Evolutionary conservation across 192 early-diverging fungal species (phyloP).

Genomic region (Backusella mclennaniae): DNA sequence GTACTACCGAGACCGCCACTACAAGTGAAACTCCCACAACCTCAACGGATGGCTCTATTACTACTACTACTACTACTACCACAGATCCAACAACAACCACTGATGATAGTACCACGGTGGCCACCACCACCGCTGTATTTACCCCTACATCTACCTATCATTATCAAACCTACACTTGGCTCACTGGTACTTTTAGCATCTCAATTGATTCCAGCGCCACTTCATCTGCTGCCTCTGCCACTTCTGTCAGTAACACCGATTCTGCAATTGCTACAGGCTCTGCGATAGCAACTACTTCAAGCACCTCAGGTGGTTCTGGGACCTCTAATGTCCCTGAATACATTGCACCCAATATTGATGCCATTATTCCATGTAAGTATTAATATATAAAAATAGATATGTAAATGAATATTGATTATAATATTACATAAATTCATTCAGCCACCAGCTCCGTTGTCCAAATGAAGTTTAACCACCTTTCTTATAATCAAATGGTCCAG

Average conservation of each 20-base stretch:
- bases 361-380: constrained; percentile 19
- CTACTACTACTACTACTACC: not conserved
- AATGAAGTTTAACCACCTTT: constrained; percentile 26
- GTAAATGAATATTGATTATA: not conserved
- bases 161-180: constrained; percentile 24
- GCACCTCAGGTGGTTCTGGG: not conserved
- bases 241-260: not conserved
- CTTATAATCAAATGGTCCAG: constrained; percentile 30
- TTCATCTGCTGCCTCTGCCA: not conserved
- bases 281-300: not conserved
- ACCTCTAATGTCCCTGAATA: constrained; percentile 17
- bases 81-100: not conserved
- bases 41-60: not conserved
- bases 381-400: not conserved
- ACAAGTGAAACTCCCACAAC: not conserved
- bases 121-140: not conserved
- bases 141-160: constrained; percentile 21
- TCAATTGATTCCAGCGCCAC: not conserved
- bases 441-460: constrained; percentile 6
- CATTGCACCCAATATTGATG: constrained; percentile 30
- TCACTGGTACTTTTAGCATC: constrained; percentile 14
- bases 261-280: not conserved
- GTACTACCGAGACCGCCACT: not conserved
- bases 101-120: not conserved
- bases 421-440: not conserved